Evolutionary conservation across 306 rosid genomes (phyloP).

Genomic region (Citrullus colocynthis): DNA sequence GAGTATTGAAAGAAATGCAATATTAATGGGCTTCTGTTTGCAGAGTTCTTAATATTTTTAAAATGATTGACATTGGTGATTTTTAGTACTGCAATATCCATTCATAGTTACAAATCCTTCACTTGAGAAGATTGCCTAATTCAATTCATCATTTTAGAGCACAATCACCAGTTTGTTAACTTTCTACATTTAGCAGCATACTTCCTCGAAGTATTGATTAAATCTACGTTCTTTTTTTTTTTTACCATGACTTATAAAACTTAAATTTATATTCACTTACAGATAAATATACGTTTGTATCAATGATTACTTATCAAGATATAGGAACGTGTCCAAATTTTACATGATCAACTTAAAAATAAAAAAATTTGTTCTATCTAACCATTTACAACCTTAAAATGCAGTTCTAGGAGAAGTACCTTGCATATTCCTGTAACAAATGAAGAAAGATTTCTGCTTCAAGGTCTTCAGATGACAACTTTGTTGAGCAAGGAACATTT

Average conservation of each 20-base stretch:
- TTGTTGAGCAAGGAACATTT: slow-evolving; percentile 59
- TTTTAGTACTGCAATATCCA: not conserved
- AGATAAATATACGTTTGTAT: not conserved
- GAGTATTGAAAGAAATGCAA: not conserved
- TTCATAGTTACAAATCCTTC: not conserved
- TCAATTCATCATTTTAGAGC: not conserved
- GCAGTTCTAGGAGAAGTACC: slow-evolving; percentile 23
- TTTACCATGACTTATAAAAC: not conserved
- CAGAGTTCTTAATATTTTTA: not conserved
- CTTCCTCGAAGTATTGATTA: not conserved
- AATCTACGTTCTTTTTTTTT: not conserved
- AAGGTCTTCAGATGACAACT: slow-evolving; percentile 66
- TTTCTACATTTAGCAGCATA: not conserved
- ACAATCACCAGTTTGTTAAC: not conserved
- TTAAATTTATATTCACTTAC: not conserved
- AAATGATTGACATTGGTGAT: not conserved
- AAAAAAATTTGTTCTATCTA: not conserved
- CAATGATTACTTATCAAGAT: not conserved
- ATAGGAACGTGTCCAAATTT: not conserved
- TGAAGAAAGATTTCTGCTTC: slow-evolving; percentile 91
- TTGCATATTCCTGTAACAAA: slow-evolving; percentile 44
- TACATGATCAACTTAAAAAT: not conserved
- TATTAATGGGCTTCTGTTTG: not conserved
- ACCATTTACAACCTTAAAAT: not conserved
- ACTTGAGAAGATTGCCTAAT: not conserved